Conservation (phyloP, 179 eudicot species). For the Spinacia oleracea region DNA sequence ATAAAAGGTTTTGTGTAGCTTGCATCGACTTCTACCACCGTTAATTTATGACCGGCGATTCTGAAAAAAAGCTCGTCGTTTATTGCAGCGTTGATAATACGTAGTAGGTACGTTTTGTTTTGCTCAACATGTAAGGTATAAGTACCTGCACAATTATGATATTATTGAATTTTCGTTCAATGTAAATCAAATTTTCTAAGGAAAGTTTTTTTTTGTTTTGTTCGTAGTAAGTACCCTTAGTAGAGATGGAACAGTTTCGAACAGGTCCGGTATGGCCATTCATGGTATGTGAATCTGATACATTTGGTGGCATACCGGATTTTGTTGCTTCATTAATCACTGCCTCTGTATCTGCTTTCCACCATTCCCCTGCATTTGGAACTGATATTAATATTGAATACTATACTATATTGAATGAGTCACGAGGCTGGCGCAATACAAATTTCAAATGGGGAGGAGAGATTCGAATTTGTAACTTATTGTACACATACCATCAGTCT, state of each 20-base stretch:
- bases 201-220: background rate
- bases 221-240: slow-evolving; percentile 35
- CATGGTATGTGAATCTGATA: slow-evolving; percentile 76
- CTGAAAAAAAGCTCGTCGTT: slow-evolving; percentile 74
- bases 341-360: slow-evolving; percentile 73
- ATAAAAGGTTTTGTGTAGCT: slow-evolving; percentile 58
- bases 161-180: background rate
- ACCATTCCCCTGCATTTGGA: slow-evolving; percentile 84
- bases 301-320: slow-evolving; percentile 59
- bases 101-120: slow-evolving; percentile 57
- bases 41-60: slow-evolving; percentile 56
- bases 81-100: slow-evolving; percentile 70
- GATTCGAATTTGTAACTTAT: too few species aligned
- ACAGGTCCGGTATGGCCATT: slow-evolving; percentile 64
- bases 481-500: too few species aligned
- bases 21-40: slow-evolving; percentile 73
- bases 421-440: too few species aligned
- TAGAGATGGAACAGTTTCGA: slow-evolving; percentile 52
- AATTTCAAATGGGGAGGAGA: too few species aligned
- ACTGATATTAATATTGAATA: too few species aligned
- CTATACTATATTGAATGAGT: too few species aligned
- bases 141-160: slow-evolving; percentile 33
- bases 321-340: slow-evolving; percentile 60
- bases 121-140: slow-evolving; percentile 53
- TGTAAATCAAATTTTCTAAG: background rate